Base-by-base conservation (phyloP, 257 asterid genomes). In the Forsythia viridissima region DNA sequence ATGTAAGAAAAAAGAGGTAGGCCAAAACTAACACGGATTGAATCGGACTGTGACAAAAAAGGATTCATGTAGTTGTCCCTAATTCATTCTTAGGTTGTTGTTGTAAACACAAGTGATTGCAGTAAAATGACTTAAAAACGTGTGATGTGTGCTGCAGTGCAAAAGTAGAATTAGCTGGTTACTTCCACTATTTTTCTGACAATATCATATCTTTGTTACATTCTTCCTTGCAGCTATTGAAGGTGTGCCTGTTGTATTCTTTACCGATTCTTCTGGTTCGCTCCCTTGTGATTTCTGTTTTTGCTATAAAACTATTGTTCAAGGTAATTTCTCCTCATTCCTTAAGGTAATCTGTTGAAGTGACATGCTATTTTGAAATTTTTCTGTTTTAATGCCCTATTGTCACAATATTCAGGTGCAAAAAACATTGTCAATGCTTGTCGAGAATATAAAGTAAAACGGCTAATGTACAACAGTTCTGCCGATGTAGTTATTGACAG, bases 241-340 rank as follows among this genome's bases (percentile, higher is more conserved):
- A 82, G 94, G 97, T 77, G 94, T 91, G 80, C 82, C 91, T 11
- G 96, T 87, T 84, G 97, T 93, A 74, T 93, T 93, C 82, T 92
- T 84, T 84, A 82, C 86, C 24, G 93, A 92, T 77, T 79, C 83
- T 57, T 52, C 77, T 85, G 91, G 89, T 65, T 65, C 85, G 57
- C 71, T 78, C 68, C 77, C 87, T 51, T 77, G 70, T 72, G 93
- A 93, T 86, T 93, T 90, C 80, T 84, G 77, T 77, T 71, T 73
- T 73, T 86, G 89, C 84, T 92, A 93, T 89, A 76, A 83, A 67
- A 66, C 85, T 78, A 82, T 90, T 55, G 97, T 93, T 80, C 92
- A 86, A 90, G 98, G 98, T 93, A 84, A 71, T 67, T 39, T 74
- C 38, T 77, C 71, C 39, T 70, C 63, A 44, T 66, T 76, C 39